Percentiles rank a stretch among this genome's conserved stretches.
These are phyloP conservation scores for Marvania coccoides DNA, from an alignment of 139 green algal genomes.

Conservation along the genomic window DNA sequence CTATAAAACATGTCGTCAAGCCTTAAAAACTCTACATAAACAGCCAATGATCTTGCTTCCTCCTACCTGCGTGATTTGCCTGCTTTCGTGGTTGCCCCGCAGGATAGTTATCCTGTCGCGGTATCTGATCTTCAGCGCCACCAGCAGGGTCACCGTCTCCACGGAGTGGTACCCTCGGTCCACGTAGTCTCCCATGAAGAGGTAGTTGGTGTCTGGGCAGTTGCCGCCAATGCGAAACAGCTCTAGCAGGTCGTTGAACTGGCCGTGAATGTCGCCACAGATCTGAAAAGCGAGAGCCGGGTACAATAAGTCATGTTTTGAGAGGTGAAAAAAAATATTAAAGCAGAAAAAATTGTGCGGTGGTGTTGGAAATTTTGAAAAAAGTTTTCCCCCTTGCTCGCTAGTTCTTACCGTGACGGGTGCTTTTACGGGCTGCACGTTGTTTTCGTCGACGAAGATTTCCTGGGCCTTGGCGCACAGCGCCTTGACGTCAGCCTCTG, in stretches of 20 bases:
- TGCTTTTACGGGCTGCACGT: constrained; percentile 90
- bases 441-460: constrained; percentile 86
- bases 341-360: neutral
- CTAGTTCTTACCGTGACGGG: constrained; percentile 74
- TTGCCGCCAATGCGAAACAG: constrained; percentile 93
- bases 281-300: constrained; percentile 31
- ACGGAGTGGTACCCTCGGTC: constrained; percentile 96
- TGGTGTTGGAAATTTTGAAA: neutral
- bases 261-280: constrained; percentile 96
- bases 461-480: constrained; percentile 92
- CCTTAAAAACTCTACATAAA: neutral
- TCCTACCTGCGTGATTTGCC: constrained; percentile 97
- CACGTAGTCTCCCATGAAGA: constrained; percentile 99
- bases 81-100: constrained; percentile 95
- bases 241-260: constrained; percentile 96
- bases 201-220: constrained; percentile 96
- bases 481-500: constrained; percentile 81
- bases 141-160: constrained; percentile 87
- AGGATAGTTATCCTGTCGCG: constrained; percentile 95
- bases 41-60: neutral
- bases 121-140: constrained; percentile 90
- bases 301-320: too few species aligned
- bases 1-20: too few species aligned
- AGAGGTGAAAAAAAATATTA: neutral
- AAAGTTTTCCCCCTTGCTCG: neutral